Conservation (phyloP, 148 eudicot genomes). For the Silene uniflora region DNA sequence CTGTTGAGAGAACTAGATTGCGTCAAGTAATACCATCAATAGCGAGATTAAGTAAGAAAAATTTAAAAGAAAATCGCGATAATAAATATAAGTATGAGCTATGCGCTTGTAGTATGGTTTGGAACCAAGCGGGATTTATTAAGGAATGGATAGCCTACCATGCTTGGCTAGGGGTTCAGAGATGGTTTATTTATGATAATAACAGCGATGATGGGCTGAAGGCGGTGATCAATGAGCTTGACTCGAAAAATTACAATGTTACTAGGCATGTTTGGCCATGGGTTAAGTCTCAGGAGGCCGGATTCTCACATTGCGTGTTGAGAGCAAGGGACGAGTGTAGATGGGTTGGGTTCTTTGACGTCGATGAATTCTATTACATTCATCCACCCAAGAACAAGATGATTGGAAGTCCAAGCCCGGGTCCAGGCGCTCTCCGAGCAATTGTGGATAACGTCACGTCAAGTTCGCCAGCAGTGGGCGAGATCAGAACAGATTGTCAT, state of each 20-base stretch:
- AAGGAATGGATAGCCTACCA: constrained; percentile 87
- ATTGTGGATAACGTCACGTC: constrained; percentile 48
- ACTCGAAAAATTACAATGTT: constrained; percentile 52
- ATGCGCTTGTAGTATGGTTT: constrained; percentile 91
- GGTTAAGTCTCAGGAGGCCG: constrained; percentile 97
- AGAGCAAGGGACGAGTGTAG: constrained; percentile 61
- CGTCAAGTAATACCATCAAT: constrained; percentile 64
- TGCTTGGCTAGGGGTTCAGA: constrained; percentile 85
- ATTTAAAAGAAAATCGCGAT: neutral
- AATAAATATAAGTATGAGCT: constrained; percentile 48
- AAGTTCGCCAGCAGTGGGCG: constrained; percentile 41
- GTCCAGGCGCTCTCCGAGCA: constrained; percentile 40
- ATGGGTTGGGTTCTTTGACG: constrained; percentile 97
- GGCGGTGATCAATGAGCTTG: constrained; percentile 49
- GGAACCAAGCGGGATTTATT: constrained; percentile 89
- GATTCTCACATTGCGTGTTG: constrained; percentile 86
- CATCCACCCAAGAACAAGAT: constrained; percentile 34
- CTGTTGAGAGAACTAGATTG: constrained; percentile 32
- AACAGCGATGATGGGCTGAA: constrained; percentile 71
- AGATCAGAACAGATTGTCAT: constrained; percentile 74
- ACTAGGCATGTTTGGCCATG: constrained; percentile 89
- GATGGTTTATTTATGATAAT: constrained; percentile 90
- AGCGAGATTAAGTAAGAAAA: constrained; percentile 42
- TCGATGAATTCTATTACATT: constrained; percentile 82
- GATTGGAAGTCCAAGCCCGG: constrained; percentile 27